Evolutionary conservation across 2,329 filamentous ascomycete species (phyloP), one percentile per base, ranked within the genome.

Genomic region (Fusarium gaditjirri): DNA sequence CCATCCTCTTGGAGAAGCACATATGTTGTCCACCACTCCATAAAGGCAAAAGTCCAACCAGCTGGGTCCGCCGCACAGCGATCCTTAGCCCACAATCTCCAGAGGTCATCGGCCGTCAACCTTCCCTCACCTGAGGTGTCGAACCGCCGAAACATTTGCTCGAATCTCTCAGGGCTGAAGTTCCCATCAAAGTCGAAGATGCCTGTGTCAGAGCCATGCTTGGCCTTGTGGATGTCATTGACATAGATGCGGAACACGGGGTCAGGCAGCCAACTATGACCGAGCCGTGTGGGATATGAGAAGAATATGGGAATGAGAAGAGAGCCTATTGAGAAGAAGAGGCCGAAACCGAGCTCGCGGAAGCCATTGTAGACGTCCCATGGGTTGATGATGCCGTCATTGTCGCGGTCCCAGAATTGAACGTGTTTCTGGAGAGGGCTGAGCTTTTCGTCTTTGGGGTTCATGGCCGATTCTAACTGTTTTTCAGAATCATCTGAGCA

Each of bases 1-100:
- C 88, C 88, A 74, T 90, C 86, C 53, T 84, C 83, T 5, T 88
- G 87, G 83, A 77, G 64, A 5, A 89, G 78, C 47, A 90, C 80
- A 36, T 89, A 75, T 57, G 86, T 88, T 2, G 86, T 86, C 3
- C 70, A 64, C 36, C 75, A 61, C 68, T 77, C 76, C 74, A 62
- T 38, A 5, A 55, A n/a, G 23, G 72, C 53, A 62, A 68, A 69
- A 41, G 54, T 71, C 55, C 76, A 77, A 17, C 68, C 76, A 36
- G 54, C 77, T 43, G 63, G 74, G 55, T 52, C 76, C 36, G 44
- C 73, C 14, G 61, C 71, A 36, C 75, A 76, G 38, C 83, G 78
- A 64, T 86, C 80, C 0, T 82, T 84, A 35, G 80, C 80, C 59
- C 83, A 74, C 59, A 83, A 76, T 2, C 74, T 70, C 46, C 72